These are phyloP conservation scores for Citrus sp. DNA, from an alignment of 345 rosid genomes.

Conservation along the genomic window DNA sequence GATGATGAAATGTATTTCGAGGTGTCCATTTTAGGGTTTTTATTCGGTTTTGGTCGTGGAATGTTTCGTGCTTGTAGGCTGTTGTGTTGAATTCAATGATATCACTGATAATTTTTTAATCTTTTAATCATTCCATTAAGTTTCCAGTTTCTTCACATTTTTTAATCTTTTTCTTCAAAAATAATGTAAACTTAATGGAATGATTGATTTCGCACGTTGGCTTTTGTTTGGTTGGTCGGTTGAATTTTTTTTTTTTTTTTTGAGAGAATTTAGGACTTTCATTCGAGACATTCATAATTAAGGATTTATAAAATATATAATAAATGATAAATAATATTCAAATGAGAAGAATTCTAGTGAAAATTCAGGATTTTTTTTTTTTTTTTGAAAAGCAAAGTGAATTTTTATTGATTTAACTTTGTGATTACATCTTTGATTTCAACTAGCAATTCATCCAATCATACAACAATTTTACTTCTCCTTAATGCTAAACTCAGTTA, in stretches of 20 bases:
- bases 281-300: not conserved
- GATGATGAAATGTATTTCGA: not conserved
- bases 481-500: too few species aligned
- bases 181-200: not conserved
- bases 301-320: not conserved
- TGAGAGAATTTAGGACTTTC: not conserved
- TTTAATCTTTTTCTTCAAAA: not conserved
- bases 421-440: too few species aligned
- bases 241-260: not conserved
- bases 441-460: too few species aligned
- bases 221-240: too few species aligned
- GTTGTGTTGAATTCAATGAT: not conserved
- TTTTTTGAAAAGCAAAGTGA: too few species aligned
- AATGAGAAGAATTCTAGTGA: too few species aligned
- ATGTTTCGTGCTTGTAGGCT: not conserved
- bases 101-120: too few species aligned
- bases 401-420: too few species aligned
- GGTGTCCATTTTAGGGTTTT: not conserved
- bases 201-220: not conserved
- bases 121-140: too few species aligned
- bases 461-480: too few species aligned
- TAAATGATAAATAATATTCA: not conserved
- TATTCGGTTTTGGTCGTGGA: not conserved
- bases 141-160: not conserved
- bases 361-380: too few species aligned